phyloP scores from a whole-genome alignment of 2,329 filamentous ascomycete species.

The Rutstroemia sp. region DNA sequence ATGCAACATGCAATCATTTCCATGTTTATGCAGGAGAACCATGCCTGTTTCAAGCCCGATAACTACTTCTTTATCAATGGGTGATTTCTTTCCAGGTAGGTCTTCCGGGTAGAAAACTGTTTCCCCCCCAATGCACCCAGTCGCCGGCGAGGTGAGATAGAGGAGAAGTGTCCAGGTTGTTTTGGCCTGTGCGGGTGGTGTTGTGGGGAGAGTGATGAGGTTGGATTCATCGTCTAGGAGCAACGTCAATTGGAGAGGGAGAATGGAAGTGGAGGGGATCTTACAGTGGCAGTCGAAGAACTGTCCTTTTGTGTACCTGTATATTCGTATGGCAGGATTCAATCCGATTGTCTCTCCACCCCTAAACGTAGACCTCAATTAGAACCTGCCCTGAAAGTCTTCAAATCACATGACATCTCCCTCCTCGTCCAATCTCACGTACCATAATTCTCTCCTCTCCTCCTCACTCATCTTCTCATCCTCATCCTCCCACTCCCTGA shows the following conservation, averaged over 20 bases:
- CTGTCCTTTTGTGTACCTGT: conserved; percentile 77
- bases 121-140: conserved; percentile 76
- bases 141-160: conserved; percentile 70
- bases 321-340: conserved; percentile 83
- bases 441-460: conserved; percentile 27
- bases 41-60: conserved; percentile 77
- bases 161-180: conserved; percentile 91
- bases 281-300: conserved; percentile 91
- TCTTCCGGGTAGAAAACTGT: conserved; percentile 84
- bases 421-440: neutral
- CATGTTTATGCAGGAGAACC: conserved; percentile 80
- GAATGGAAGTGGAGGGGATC: conserved; percentile 30
- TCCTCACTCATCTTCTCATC: conserved; percentile 23
- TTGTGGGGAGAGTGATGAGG: conserved; percentile 50
- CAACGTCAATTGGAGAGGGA: neutral
- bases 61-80: conserved; percentile 54
- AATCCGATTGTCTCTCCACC: conserved; percentile 77
- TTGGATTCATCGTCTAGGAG: conserved; percentile 78
- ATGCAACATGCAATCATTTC: conserved; percentile 83
- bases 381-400: neutral
- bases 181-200: conserved; percentile 43
- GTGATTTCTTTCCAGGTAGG: conserved; percentile 36
- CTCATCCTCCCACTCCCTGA: conserved; percentile 13
- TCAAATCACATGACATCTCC: neutral
- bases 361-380: conserved; percentile 41